These are phyloP conservation scores for Reutealis trisperma DNA, from an alignment of 345 rosid genomes.

Conservation along the genomic window DNA sequence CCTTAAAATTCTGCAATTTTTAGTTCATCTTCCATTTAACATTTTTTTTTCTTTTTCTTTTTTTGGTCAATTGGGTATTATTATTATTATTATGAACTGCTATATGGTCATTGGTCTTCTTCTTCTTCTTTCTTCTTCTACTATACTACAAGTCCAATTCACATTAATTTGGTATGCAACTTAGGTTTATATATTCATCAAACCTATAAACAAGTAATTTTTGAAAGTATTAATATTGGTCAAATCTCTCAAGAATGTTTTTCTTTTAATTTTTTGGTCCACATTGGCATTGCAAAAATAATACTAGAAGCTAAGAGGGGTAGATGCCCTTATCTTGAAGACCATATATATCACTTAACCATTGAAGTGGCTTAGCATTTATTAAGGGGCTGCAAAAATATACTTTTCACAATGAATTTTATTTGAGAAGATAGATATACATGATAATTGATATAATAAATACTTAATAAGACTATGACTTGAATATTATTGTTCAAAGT, in stretches of 20 bases:
- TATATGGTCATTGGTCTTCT: no score
- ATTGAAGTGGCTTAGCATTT: background rate
- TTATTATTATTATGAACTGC: no score
- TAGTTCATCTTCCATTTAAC: slow-evolving; percentile 5
- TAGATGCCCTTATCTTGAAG: background rate
- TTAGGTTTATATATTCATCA: slow-evolving; percentile 14
- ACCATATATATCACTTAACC: background rate
- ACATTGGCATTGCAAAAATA: background rate
- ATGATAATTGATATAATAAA: background rate
- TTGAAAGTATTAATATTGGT: slow-evolving; percentile 4
- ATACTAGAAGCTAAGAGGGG: no score
- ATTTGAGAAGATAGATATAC: background rate
- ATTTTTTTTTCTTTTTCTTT: no score
- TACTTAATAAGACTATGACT: no score
- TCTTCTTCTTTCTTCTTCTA: background rate
- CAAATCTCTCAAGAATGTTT: slow-evolving; percentile 7
- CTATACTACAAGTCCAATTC: background rate
- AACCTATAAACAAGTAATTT: background rate
- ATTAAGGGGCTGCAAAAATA: background rate
- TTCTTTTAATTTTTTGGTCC: background rate
- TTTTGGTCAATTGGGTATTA: background rate
- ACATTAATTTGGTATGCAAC: slow-evolving; percentile 20
- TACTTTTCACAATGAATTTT: slow-evolving; percentile 3
- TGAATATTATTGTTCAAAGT: slow-evolving; percentile 7
- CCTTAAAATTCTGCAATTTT: background rate